These are phyloP conservation scores for Gracilaria gracilis DNA, from an alignment of 23 red algal species.

Conservation along the genomic window DNA sequence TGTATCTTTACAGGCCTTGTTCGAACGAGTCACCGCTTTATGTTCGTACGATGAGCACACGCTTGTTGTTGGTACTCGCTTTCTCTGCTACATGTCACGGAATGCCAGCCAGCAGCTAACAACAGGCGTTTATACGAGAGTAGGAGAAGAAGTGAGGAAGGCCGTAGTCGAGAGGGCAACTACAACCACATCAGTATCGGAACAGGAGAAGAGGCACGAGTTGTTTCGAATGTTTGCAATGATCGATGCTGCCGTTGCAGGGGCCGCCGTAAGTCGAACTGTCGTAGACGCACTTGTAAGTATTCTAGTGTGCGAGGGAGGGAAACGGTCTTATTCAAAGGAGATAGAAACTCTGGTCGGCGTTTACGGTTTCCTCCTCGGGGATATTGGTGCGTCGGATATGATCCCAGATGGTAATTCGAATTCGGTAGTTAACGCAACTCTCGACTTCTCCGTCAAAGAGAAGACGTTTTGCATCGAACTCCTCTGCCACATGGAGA, in stretches of 20 bases:
- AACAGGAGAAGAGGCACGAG: conserved; percentile 13
- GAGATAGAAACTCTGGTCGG: conserved; percentile 13
- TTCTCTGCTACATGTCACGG: conserved; percentile 8
- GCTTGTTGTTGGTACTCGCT: conserved; percentile 8
- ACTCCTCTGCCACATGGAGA: conserved; percentile 43
- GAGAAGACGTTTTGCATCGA: conserved; percentile 39
- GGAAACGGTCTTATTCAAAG: not conserved
- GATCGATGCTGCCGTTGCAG: conserved; percentile 12
- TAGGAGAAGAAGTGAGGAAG: conserved; percentile 48
- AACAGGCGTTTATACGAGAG: conserved; percentile 21
- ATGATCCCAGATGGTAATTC: not conserved
- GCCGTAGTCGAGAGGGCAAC: not conserved
- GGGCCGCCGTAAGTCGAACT: conserved; percentile 6
- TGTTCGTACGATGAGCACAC: conserved; percentile 52
- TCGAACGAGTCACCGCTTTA: not conserved
- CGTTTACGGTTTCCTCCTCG: conserved; percentile 38
- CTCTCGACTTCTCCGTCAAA: not conserved
- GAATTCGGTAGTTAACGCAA: conserved; percentile 6
- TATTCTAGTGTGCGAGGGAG: not conserved
- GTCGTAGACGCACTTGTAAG: conserved; percentile 42
- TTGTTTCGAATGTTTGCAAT: conserved; percentile 22
- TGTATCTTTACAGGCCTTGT: not conserved
- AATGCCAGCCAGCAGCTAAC: not conserved
- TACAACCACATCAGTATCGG: not conserved
- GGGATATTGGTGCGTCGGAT: not conserved